Percentiles rank a stretch among this genome's conserved stretches.
Evolutionary conservation across 1,284 basidiomycete species (phyloP).

Genomic region (Apiotrichum brassicae): DNA sequence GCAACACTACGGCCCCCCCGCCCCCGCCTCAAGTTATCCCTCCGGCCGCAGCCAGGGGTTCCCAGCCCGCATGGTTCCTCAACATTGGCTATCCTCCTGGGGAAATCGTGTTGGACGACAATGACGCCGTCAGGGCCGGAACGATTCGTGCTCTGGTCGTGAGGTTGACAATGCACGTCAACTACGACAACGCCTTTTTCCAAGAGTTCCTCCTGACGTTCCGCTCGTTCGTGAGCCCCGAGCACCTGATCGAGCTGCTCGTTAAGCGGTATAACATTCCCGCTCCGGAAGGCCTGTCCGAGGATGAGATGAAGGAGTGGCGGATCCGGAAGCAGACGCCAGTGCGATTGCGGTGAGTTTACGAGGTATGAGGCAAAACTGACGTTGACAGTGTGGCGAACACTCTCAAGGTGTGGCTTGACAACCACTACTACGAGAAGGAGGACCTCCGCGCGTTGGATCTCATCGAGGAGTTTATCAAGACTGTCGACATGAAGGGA

Average conservation of each 20-base stretch:
- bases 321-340: constrained; percentile 79
- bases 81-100: constrained; percentile 68
- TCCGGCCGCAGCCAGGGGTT: constrained; percentile 5
- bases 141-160: constrained; percentile 80
- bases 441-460: constrained; percentile 71
- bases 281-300: constrained; percentile 63
- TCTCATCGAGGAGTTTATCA: constrained; percentile 69
- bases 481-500: constrained; percentile 51
- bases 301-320: constrained; percentile 72
- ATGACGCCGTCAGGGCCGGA: constrained; percentile 76
- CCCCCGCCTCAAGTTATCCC: not conserved
- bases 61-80: constrained; percentile 74
- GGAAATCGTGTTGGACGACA: constrained; percentile 78
- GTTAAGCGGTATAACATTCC: constrained; percentile 74
- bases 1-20: not conserved
- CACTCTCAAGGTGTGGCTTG: constrained; percentile 71
- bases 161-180: constrained; percentile 82
- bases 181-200: constrained; percentile 61
- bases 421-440: constrained; percentile 72
- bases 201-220: constrained; percentile 95
- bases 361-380: not conserved
- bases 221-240: constrained; percentile 84
- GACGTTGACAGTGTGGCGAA: constrained; percentile 64
- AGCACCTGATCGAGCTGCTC: constrained; percentile 80
- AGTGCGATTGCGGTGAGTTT: constrained; percentile 70